Conservation (phyloP, 257 asterid genomes). For the Solanum bulbocastanum region DNA sequence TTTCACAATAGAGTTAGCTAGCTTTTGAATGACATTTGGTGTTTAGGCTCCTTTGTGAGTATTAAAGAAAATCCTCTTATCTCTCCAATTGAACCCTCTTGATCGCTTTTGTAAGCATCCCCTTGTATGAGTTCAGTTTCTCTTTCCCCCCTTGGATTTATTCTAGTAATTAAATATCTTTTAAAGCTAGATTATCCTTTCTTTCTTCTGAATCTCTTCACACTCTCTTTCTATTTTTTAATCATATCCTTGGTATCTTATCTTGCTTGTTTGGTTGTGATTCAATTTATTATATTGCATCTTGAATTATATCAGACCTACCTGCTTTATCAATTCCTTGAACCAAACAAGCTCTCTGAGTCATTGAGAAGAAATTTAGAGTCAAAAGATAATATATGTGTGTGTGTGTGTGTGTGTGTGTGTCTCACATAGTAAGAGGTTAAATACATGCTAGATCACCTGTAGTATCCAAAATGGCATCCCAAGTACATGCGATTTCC, state of each 20-base stretch:
- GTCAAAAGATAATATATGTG: not conserved
- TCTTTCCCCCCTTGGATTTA: not conserved
- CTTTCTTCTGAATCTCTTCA: not conserved
- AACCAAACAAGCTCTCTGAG: not conserved
- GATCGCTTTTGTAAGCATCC: not conserved
- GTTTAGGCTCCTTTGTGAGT: not conserved
- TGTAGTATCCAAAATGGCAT: not conserved
- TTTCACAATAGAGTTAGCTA: not conserved
- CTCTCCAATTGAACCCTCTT: not conserved
- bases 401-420: not conserved
- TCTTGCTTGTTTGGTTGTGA: not conserved
- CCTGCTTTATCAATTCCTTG: not conserved
- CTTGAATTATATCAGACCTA: not conserved
- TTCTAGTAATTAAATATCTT: not conserved
- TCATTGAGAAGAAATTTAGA: not conserved
- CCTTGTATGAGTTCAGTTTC: not conserved
- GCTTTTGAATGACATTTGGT: not conserved
- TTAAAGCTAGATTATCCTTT: not conserved
- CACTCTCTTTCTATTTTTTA: not conserved
- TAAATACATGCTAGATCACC: not conserved
- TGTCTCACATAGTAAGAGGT: not conserved
- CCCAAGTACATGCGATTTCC: not conserved
- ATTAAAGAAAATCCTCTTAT: not conserved
- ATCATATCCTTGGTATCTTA: not conserved
- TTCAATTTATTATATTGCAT: not conserved